Percentiles rank a stretch among this genome's conserved stretches.
These are phyloP conservation scores for Chaetomidium leptoderma DNA, from an alignment of 495 filamentous ascomycete genomes.

Conservation along the genomic window DNA sequence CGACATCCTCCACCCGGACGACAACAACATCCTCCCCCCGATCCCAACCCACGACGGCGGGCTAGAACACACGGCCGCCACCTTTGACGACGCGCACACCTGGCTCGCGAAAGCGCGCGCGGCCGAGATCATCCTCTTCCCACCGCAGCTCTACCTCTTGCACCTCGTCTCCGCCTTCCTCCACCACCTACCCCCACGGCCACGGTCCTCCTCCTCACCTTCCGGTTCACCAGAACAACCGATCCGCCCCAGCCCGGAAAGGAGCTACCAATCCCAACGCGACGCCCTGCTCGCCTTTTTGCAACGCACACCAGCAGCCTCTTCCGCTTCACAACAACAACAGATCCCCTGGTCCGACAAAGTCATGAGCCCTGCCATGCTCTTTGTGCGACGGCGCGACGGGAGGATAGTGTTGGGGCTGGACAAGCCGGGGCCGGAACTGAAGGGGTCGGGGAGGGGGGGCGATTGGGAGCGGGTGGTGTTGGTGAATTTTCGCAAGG, in stretches of 20 bases:
- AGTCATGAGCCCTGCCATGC: constrained; percentile 63
- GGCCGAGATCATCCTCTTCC: constrained; percentile 77
- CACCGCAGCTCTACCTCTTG: constrained; percentile 82
- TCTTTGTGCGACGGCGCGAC: constrained; percentile 53
- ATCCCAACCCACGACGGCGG: constrained; percentile 78
- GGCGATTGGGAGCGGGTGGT: constrained; percentile 75
- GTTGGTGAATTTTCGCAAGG: constrained; percentile 59
- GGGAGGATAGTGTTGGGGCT: constrained; percentile 59
- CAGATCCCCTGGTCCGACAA: constrained; percentile 67
- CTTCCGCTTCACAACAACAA: background rate
- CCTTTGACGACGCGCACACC: constrained; percentile 62
- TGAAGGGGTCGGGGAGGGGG: constrained; percentile 54
- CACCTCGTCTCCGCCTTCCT: constrained; percentile 61
- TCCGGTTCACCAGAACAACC: background rate
- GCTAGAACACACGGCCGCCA: constrained; percentile 74
- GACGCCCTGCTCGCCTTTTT: constrained; percentile 57
- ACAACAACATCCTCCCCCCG: constrained; percentile 42
- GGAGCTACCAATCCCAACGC: constrained; percentile 51
- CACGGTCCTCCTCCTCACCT: constrained; percentile 20
- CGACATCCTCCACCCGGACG: background rate
- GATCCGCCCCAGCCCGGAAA: constrained; percentile 30
- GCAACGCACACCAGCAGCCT: constrained; percentile 30
- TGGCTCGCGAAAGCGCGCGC: constrained; percentile 62
- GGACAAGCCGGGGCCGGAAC: constrained; percentile 66
- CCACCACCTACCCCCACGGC: background rate